Evolutionary conservation across 371 early-diverging fungal genomes (phyloP), one percentile per base, ranked within the genome.

Genomic region (Rhizopus delemar): DNA sequence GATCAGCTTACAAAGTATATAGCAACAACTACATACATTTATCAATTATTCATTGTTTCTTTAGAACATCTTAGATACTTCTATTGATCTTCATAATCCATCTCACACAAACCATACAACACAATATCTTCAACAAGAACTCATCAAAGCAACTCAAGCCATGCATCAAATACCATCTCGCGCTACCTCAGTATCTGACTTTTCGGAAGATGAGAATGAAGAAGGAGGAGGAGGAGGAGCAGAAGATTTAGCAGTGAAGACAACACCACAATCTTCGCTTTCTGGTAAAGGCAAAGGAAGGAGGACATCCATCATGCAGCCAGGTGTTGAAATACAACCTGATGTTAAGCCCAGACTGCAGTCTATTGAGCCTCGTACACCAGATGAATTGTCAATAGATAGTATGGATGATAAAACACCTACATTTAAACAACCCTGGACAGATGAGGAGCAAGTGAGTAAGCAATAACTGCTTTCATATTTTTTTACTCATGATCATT

Each of bases 381-480:
- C 63, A 9, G 66, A 66, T 46, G 66, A 70, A 33, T 32, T 33
- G 5, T 51, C 57, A 7, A 41, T 46, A 3, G 62, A 63, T 35
- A 29, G 48, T 7, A 8, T 9, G 52, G 62, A 69, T 31, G 43
- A 51, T 7, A 70, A 80, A 53, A 60, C 73, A 3, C 68, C 71
- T 9, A 77, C 75, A 3, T 77, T 82, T 54, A 87, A 87, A 57
- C 75, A 76, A 46, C 83, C 85, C 9, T 87, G 85, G 87, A 72
- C 84, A 8, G 85, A 87, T 58, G 84, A 85, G 54, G 87, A 86
- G 53, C 87, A 86, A 67, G 81, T 77, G 70, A 53, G 16, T 22
- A 22, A 22, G 22, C 22, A 22, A 22, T 22, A 22, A 22, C 2
- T 22, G 22, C 22, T 22, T 22, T 22, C 22, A 22, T 22, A 1